Percentiles rank a stretch among this genome's conserved stretches.
These are phyloP conservation scores for Pisolithus microcarpus DNA, from an alignment of 768 basidiomycete species.

Conservation along the genomic window DNA sequence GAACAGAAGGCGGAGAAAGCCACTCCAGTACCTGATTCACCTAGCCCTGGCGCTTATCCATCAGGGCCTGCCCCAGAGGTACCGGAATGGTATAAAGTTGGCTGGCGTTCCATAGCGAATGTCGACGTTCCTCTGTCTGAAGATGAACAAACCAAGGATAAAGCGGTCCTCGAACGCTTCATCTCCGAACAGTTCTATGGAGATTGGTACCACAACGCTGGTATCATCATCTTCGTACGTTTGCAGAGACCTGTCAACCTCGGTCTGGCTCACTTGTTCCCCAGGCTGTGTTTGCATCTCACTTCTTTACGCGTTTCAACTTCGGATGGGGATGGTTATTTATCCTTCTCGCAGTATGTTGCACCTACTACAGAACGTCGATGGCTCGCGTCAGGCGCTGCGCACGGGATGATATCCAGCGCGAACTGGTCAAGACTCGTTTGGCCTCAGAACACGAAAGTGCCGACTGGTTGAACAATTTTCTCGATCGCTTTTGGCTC, in stretches of 20 bases:
- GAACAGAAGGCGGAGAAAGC: conserved; percentile 14
- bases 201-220: conserved; percentile 83
- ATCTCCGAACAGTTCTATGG: conserved; percentile 79
- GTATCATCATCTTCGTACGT: conserved; percentile 74
- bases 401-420: conserved; percentile 91
- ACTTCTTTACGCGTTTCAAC: conserved; percentile 81
- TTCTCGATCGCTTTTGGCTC: conserved; percentile 94
- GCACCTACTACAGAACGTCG: conserved; percentile 84
- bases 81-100: conserved; percentile 81
- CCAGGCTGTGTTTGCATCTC: conserved; percentile 74
- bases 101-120: conserved; percentile 68
- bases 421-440: conserved; percentile 88
- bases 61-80: conserved; percentile 41
- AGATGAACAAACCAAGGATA: conserved; percentile 64
- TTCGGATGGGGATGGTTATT: conserved; percentile 91
- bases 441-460: conserved; percentile 81
- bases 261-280: conserved; percentile 2
- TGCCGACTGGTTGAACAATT: conserved; percentile 94
- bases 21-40: conserved; percentile 16
- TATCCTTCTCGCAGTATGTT: conserved; percentile 78
- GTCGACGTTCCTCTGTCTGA: conserved; percentile 48
- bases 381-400: conserved; percentile 71
- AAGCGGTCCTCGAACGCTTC: conserved; percentile 57
- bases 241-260: neutral
- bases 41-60: conserved; percentile 53